Evolutionary conservation across 179 eudicot genomes (phyloP).

Genomic region (Spinacia oleracea): DNA sequence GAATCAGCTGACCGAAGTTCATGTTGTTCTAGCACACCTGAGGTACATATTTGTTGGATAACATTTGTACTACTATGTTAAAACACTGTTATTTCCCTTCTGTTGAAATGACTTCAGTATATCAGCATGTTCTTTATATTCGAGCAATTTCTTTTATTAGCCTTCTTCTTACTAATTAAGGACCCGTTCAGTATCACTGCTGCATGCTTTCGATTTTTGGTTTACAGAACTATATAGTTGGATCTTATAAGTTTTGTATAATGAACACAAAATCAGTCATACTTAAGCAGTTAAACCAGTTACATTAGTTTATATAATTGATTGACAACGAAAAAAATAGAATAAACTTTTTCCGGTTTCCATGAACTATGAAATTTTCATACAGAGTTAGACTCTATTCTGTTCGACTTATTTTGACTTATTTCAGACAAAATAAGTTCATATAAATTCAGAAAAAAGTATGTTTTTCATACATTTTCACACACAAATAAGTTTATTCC

Average conservation of each 20-base stretch:
- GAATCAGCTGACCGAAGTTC: background rate
- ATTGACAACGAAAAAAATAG: background rate
- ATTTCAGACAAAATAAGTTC: no score
- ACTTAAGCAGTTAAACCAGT: background rate
- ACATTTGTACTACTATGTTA: no score
- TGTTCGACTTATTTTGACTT: no score
- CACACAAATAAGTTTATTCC: no score
- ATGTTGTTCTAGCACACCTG: conserved; percentile 11
- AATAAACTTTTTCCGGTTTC: background rate
- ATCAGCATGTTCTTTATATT: background rate
- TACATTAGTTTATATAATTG: background rate
- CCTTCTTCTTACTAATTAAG: background rate
- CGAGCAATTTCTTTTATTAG: background rate
- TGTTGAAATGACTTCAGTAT: background rate
- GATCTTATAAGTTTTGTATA: background rate
- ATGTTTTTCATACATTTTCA: no score
- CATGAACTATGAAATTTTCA: background rate
- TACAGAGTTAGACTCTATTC: no score
- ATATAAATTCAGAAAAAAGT: no score
- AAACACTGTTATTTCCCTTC: background rate
- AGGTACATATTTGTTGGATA: conserved; percentile 15
- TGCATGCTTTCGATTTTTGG: background rate
- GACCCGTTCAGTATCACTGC: background rate
- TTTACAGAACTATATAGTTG: no score
- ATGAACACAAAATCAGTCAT: background rate